Conservation (phyloP, 176 grass and related monocot species). For the Oryza meridionalis region DNA sequence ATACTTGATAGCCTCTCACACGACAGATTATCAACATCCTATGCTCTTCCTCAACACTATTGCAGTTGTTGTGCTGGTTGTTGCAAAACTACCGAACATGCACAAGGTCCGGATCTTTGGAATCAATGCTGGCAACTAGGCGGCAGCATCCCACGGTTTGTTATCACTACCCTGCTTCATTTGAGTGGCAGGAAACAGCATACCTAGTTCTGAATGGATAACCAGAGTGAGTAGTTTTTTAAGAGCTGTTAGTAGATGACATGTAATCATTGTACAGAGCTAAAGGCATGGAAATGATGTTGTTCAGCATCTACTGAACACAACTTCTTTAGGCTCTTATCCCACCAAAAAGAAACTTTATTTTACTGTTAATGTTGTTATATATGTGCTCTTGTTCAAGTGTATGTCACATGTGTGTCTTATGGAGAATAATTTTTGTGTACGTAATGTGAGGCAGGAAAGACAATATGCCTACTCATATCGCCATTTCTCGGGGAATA, state of each 20-base stretch:
- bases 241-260: constrained; percentile 46
- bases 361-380: constrained; percentile 23
- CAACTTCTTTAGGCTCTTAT: constrained; percentile 39
- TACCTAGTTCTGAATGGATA: constrained; percentile 23
- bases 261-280: constrained; percentile 61
- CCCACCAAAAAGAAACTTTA: not conserved
- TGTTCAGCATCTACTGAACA: constrained; percentile 42
- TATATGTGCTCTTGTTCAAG: constrained; percentile 26
- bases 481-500: not conserved
- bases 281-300: constrained; percentile 39
- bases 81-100: constrained; percentile 68
- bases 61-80: constrained; percentile 58
- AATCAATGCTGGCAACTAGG: constrained; percentile 63
- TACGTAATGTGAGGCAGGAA: not conserved
- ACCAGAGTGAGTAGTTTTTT: constrained; percentile 40
- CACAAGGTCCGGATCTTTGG: constrained; percentile 75
- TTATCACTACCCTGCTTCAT: constrained; percentile 30
- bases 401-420: constrained; percentile 20
- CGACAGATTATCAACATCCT: constrained; percentile 59
- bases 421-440: not conserved
- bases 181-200: constrained; percentile 23
- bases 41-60: constrained; percentile 69
- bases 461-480: not conserved
- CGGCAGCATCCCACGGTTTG: not conserved
- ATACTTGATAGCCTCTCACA: constrained; percentile 70